These are phyloP conservation scores for Citrus reticulata DNA, from an alignment of 345 rosid genomes.

Conservation along the genomic window DNA sequence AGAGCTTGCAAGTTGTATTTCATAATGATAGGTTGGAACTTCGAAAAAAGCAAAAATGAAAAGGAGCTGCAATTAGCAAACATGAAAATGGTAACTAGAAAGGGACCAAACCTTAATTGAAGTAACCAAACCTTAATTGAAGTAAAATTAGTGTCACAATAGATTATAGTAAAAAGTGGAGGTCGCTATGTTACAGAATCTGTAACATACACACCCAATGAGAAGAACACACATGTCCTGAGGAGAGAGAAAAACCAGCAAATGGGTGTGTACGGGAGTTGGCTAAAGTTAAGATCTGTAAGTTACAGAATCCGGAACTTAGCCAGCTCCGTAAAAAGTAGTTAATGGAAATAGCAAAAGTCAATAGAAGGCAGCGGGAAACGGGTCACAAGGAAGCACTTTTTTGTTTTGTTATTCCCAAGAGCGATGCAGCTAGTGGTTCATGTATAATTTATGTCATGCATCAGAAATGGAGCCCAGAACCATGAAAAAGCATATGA, in stretches of 20 bases:
- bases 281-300: no score
- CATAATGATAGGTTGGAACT: neutral
- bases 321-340: neutral
- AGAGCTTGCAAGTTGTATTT: neutral
- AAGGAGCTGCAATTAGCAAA: neutral
- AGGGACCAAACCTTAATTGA: neutral
- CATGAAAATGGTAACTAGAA: neutral
- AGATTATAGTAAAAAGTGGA: no score
- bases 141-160: neutral
- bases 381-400: neutral
- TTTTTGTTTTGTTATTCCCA: neutral
- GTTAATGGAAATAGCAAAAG: neutral
- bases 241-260: no score
- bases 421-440: slow-evolving; percentile 6
- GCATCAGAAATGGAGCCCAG: slow-evolving; percentile 25
- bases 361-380: neutral
- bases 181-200: no score
- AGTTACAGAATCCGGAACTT: no score
- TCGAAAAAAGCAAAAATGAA: neutral
- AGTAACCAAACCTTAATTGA: neutral
- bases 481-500: slow-evolving; percentile 12
- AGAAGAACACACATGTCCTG: no score
- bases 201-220: no score
- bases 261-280: no score
- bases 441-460: slow-evolving; percentile 16